Evolutionary conservation across 495 filamentous ascomycete species (phyloP).

Genomic region (Penicillium alfredii): DNA sequence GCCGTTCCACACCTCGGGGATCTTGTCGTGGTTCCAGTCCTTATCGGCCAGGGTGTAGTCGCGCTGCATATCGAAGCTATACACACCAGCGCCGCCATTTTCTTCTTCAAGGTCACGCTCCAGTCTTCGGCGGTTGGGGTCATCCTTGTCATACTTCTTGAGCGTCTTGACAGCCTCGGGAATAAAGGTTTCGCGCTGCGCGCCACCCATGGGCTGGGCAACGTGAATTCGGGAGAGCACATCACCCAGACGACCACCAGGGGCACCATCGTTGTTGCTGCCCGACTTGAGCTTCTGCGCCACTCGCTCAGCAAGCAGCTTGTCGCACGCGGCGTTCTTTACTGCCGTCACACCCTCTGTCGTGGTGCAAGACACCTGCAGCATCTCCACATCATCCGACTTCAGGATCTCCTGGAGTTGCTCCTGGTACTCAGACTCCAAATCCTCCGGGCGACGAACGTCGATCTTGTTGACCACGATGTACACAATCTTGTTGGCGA

Average conservation of each 20-base stretch:
- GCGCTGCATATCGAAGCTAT: conserved; percentile 82
- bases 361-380: conserved; percentile 90
- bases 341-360: conserved; percentile 90
- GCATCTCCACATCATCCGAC: conserved; percentile 79
- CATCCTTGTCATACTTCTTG: conserved; percentile 84
- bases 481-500: conserved; percentile 95
- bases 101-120: conserved; percentile 88
- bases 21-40: conserved; percentile 93
- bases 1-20: conserved; percentile 87
- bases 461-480: conserved; percentile 98
- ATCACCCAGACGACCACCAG: conserved; percentile 75
- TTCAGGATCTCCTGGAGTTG: conserved; percentile 75
- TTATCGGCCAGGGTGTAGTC: conserved; percentile 78
- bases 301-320: conserved; percentile 84
- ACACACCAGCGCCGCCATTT: conserved; percentile 91
- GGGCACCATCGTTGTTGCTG: conserved; percentile 62
- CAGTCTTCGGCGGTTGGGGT: conserved; percentile 70
- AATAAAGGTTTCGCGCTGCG: conserved; percentile 74
- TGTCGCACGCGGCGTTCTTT: conserved; percentile 90
- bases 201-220: conserved; percentile 79
- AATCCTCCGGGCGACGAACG: conserved; percentile 76
- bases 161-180: conserved; percentile 74
- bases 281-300: conserved; percentile 93
- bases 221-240: conserved; percentile 93
- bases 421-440: conserved; percentile 73